These are phyloP conservation scores for Setaria viridis DNA, from an alignment of 202 grass and related monocot species.

Conservation along the genomic window DNA sequence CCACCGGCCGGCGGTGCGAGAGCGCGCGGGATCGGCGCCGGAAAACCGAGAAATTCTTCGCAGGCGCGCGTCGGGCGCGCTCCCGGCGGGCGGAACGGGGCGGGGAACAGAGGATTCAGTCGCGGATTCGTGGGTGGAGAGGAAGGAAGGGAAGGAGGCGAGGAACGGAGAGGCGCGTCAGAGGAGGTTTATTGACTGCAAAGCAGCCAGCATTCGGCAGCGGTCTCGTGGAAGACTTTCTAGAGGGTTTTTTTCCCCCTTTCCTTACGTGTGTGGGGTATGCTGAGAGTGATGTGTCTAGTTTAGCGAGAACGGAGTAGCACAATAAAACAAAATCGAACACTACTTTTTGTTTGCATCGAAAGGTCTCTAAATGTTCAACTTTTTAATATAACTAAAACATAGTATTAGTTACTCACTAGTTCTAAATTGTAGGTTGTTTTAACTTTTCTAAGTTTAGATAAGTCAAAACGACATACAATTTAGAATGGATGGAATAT, in stretches of 20 bases:
- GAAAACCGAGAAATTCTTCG: not conserved
- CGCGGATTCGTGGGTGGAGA: conserved; percentile 17
- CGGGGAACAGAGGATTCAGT: not conserved
- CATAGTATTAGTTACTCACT: too few relatives aligned
- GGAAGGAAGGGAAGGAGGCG: not conserved
- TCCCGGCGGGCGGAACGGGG: not conserved
- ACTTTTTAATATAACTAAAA: too few relatives aligned
- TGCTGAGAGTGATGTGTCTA: not conserved
- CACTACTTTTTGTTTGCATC: too few relatives aligned
- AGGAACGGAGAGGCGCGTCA: not conserved
- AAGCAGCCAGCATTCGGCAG: conserved; percentile 1
- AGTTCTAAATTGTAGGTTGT: too few relatives aligned
- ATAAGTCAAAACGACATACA: too few relatives aligned
- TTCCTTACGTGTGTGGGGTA: not conserved
- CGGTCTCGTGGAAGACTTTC: conserved; percentile 4
- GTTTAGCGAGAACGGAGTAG: too few relatives aligned
- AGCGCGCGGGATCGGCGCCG: not conserved
- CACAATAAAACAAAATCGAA: too few relatives aligned
- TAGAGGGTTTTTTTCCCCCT: not conserved
- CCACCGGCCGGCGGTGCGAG: not conserved
- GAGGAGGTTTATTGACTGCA: conserved; percentile 33
- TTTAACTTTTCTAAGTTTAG: too few relatives aligned
- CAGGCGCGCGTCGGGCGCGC: not conserved
- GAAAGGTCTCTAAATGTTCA: too few relatives aligned
- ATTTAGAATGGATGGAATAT: too few relatives aligned